Conservation (phyloP, 164 flowering plant genomes). For the Dillenia turbinata region DNA sequence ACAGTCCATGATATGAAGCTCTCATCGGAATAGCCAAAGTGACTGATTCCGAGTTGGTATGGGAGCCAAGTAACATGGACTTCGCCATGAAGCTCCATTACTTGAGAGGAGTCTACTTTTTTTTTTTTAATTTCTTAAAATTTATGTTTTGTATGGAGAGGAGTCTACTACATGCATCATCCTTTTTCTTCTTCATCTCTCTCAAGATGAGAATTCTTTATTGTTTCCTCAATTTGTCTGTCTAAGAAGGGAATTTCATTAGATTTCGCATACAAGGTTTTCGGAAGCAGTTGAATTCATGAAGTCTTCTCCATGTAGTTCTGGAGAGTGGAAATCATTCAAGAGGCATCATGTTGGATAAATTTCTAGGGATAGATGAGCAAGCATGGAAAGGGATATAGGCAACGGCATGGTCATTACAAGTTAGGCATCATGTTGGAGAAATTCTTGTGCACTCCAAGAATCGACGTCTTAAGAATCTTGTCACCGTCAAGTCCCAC, state of each 20-base stretch:
- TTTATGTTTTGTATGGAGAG: too few relatives aligned
- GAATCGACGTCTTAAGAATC: constrained; percentile 15
- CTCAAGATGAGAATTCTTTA: too few relatives aligned
- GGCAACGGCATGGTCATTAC: too few relatives aligned
- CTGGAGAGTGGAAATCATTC: constrained; percentile 15
- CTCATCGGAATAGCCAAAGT: constrained; percentile 59
- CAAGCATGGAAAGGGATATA: too few relatives aligned
- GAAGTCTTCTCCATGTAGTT: constrained; percentile 24
- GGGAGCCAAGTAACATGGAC: constrained; percentile 44
- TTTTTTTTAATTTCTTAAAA: too few relatives aligned
- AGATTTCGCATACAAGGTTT: constrained; percentile 43
- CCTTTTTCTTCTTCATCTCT: too few relatives aligned
- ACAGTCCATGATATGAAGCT: constrained; percentile 22
- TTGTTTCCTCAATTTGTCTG: constrained; percentile 48
- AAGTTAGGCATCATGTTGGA: too few relatives aligned
- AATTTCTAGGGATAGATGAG: too few relatives aligned
- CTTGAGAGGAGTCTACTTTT: constrained; percentile 47
- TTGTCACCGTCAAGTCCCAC: constrained; percentile 26
- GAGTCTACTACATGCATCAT: too few relatives aligned
- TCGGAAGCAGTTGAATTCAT: constrained; percentile 62
- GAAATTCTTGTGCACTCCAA: background rate
- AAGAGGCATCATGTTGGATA: too few relatives aligned
- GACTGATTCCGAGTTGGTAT: constrained; percentile 34
- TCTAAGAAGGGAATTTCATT: constrained; percentile 23
- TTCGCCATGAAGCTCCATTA: constrained; percentile 74